Percentiles rank a stretch among this genome's conserved stretches.
These are phyloP conservation scores for Sclerotinia sclerotiorum DNA, from an alignment of 2,329 filamentous ascomycete genomes.

Conservation along the genomic window DNA sequence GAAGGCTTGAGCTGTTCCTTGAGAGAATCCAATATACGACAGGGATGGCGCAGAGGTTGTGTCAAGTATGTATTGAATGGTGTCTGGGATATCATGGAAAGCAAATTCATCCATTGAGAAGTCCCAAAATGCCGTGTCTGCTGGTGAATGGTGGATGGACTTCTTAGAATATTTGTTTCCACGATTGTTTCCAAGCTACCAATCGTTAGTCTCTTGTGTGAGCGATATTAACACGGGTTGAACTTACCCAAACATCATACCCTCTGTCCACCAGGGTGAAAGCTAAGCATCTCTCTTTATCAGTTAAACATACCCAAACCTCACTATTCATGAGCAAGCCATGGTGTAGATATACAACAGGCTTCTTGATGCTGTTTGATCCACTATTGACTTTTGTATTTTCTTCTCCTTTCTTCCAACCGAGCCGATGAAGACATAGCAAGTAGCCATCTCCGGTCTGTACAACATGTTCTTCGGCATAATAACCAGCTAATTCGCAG, in stretches of 20 bases:
- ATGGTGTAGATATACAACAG: constrained; percentile 91
- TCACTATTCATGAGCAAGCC: constrained; percentile 98
- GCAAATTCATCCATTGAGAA: constrained; percentile 99
- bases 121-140: constrained; percentile 82
- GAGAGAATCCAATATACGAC: constrained; percentile 96
- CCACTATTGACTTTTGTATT: constrained; percentile 74
- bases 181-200: constrained; percentile 86
- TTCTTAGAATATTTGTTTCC: constrained; percentile 99
- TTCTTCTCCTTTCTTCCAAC: constrained; percentile 80
- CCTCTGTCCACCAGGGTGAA: constrained; percentile 87
- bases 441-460: constrained; percentile 94
- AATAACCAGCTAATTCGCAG: constrained; percentile 88
- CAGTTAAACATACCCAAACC: constrained; percentile 93
- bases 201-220: constrained; percentile 31
- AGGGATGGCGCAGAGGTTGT: constrained; percentile 80
- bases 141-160: constrained; percentile 72
- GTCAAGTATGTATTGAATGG: constrained; percentile 85
- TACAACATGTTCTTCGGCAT: constrained; percentile 92
- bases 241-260: constrained; percentile 87
- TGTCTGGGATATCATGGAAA: constrained; percentile 95
- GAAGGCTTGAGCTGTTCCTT: constrained; percentile 96
- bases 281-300: constrained; percentile 79
- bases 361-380: constrained; percentile 67
- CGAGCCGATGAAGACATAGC: constrained; percentile 83
- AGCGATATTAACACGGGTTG: neutral